Base-by-base conservation (phyloP, 768 basidiomycete species). In the Termitomyces sp. region DNA sequence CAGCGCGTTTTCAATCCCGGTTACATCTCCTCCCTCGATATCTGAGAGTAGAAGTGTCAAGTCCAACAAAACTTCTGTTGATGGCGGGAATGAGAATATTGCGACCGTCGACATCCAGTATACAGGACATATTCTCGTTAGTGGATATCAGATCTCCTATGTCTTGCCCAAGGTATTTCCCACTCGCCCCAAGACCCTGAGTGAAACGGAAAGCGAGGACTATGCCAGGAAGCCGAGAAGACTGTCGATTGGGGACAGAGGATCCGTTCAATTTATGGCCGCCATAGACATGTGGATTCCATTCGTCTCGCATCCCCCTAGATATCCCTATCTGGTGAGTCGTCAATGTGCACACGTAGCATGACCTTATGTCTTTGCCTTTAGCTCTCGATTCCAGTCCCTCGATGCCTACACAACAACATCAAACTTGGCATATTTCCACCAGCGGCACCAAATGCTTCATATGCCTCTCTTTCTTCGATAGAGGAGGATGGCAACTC, bases 221-320 rank as follows among this genome's bases (percentile, higher is more conserved):
- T 62, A 61, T 18, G 58, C 62, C 18, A 71, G 66, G 28, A 76
- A 72, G 59, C 73, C 76, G 57, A 78, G 88, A 58, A 78, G 87
- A 24, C 67, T 78, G 12, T 89, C 89, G 12, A 64, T 89, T 57
- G 73, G 78, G n/a, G 88, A 89, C 55, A 82, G 81, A 58, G 84
- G 80, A 55, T 78, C 76, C 40, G 78, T 84, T 51, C 87, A 91
- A 50, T 92, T 92, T 71, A 89, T 93, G 88, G 91, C 87, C 15
- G 91, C 86, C 3, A 82, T 93, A 55, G 89, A 91, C 62, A 79
- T 93, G 73, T 86, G 84, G 81, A 81, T 89, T 24, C 91, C 91
- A 7, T 90, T 83, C 60, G 69, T 84, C 22, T 84, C 84, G 5
- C 80, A 76, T 55, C 91, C 91, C 46, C 89, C 90, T 13, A 79